These are phyloP conservation scores for Trypanosoma lewisi DNA, from an alignment of 208 protist genomes.

Conservation along the genomic window DNA sequence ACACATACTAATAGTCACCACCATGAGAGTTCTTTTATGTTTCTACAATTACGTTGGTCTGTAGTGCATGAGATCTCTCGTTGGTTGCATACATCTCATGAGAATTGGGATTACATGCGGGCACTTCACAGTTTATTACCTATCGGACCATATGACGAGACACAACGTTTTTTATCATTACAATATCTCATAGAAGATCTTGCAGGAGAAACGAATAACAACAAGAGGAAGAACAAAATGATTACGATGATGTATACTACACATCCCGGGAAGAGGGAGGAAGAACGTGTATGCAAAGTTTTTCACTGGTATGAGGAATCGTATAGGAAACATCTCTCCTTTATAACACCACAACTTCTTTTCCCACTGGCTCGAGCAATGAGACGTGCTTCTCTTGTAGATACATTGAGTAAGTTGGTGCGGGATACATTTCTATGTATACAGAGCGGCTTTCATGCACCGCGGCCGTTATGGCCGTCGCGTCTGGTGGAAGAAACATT, in stretches of 20 bases:
- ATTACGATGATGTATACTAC: too few relatives aligned
- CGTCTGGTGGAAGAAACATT: conserved; percentile 8
- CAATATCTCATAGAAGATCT: conserved; percentile 14
- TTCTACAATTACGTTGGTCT: conserved; percentile 4
- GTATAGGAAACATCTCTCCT: conserved; percentile 10
- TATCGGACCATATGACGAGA: not conserved
- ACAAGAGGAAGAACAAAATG: too few relatives aligned
- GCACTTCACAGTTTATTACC: conserved; percentile 4
- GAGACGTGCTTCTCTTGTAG: conserved; percentile 1
- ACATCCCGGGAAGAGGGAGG: not conserved
- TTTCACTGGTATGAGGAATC: conserved; percentile 20
- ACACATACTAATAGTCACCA: too few relatives aligned
- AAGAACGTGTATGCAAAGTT: conserved; percentile 8
- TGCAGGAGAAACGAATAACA: not conserved
- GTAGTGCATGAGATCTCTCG: conserved; percentile 19
- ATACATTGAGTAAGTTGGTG: conserved; percentile 17
- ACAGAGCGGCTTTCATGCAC: conserved; percentile 1
- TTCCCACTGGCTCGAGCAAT: conserved; percentile 14
- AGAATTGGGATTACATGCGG: conserved; percentile 1
- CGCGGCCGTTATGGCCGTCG: not conserved
- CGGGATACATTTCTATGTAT: conserved; percentile 7
- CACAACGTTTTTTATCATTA: conserved; percentile 12
- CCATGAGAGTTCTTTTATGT: not conserved
- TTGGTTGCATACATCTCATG: conserved; percentile 17
- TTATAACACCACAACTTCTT: conserved; percentile 27